Conservation (phyloP, 352 stramenopile species). For the Phytopythium ostracodes region DNA sequence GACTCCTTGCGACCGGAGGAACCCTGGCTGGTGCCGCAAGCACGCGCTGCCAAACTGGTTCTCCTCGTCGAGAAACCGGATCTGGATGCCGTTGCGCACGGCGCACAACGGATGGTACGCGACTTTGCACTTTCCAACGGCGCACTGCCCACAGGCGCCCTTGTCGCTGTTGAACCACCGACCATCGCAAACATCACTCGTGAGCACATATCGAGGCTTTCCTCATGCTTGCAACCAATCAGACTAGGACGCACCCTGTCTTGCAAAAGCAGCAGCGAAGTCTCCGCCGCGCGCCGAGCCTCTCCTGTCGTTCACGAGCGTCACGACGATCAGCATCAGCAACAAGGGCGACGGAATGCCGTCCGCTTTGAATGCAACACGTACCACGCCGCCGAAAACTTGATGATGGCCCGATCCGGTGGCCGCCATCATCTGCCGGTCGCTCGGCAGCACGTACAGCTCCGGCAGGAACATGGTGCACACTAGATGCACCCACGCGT, state of each 20-base stretch:
- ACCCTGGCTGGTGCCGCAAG: slow-evolving; percentile 49
- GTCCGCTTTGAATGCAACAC: too few species aligned
- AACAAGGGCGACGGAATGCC: not conserved
- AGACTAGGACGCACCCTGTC: slow-evolving; percentile 42
- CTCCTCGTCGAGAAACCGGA: slow-evolving; percentile 55
- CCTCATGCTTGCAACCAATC: too few species aligned
- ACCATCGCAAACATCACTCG: too few species aligned
- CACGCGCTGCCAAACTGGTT: slow-evolving; percentile 63
- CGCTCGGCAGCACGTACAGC: slow-evolving; percentile 36
- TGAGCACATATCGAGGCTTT: too few species aligned
- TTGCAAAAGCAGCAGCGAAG: slow-evolving; percentile 78
- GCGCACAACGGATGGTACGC: slow-evolving; percentile 73
- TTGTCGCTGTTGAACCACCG: slow-evolving; percentile 42
- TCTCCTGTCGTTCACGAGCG: slow-evolving; percentile 25
- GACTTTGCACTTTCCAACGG: slow-evolving; percentile 60
- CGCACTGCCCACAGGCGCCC: slow-evolving; percentile 69
- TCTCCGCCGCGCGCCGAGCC: slow-evolving; percentile 41
- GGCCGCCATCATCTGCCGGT: not conserved
- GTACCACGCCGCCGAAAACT: slow-evolving; percentile 50
- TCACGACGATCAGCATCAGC: not conserved
- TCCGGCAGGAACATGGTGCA: slow-evolving; percentile 83
- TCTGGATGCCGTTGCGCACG: slow-evolving; percentile 49
- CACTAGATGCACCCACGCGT: slow-evolving; percentile 68
- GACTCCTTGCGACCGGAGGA: slow-evolving; percentile 20
- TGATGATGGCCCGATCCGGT: slow-evolving; percentile 14